Conservation (phyloP, 768 basidiomycete species). For the Solioccasus polychromus region DNA sequence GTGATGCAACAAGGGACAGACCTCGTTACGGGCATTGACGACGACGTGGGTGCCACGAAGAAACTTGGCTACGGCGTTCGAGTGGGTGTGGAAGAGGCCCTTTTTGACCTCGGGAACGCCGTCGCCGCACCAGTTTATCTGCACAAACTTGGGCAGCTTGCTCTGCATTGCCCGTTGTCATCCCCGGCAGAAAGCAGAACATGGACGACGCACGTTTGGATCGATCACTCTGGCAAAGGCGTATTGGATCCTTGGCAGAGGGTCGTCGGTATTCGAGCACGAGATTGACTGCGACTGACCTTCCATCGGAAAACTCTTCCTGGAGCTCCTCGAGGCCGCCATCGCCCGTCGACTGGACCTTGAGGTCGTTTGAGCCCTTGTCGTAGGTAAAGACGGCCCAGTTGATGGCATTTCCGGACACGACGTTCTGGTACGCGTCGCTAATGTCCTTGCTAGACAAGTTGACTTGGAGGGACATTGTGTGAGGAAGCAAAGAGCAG, state of each 20-base stretch:
- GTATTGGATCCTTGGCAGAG: slow-evolving; percentile 80
- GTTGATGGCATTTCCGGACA: slow-evolving; percentile 64
- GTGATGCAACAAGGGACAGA: slow-evolving; percentile 28
- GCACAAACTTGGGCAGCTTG: slow-evolving; percentile 85
- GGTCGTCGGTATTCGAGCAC: too few species aligned
- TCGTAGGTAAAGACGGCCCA: slow-evolving; percentile 83
- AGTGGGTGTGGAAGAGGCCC: slow-evolving; percentile 88
- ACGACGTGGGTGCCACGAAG: slow-evolving; percentile 84
- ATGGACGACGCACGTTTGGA: slow-evolving; percentile 58
- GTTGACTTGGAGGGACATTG: slow-evolving; percentile 80
- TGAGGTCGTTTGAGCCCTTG: slow-evolving; percentile 79
- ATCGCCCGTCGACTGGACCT: slow-evolving; percentile 79
- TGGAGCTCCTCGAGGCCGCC: slow-evolving; percentile 89
- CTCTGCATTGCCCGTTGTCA: slow-evolving; percentile 43
- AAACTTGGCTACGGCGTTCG: slow-evolving; percentile 74
- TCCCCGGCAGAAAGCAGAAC: not conserved
- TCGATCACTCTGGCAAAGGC: slow-evolving; percentile 86
- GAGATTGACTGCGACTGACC: slow-evolving; percentile 62
- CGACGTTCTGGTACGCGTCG: slow-evolving; percentile 72
- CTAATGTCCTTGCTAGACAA: slow-evolving; percentile 69
- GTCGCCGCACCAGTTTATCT: slow-evolving; percentile 97
- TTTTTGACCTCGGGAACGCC: slow-evolving; percentile 92
- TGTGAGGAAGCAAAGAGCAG: not conserved
- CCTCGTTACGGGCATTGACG: slow-evolving; percentile 84
- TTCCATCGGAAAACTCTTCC: slow-evolving; percentile 94